A percentile compares a stretch with the other conserved stretches of the same genome.
Evolutionary conservation across 352 stramenopile genomes (phyloP).

Genomic region (Thalassiosira sp.): DNA sequence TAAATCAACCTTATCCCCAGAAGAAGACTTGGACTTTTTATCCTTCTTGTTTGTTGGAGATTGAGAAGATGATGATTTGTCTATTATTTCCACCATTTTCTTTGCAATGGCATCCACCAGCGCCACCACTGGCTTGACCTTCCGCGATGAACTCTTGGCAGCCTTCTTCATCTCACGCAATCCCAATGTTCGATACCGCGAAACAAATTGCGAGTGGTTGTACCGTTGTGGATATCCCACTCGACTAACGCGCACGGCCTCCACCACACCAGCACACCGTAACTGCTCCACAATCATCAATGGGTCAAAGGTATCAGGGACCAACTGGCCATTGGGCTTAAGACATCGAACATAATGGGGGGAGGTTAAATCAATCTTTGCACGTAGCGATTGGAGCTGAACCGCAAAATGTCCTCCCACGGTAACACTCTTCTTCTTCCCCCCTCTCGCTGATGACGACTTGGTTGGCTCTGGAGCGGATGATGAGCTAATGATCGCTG

Average conservation of each 20-base stretch:
- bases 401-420: conserved; percentile 86
- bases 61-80: conserved; percentile 4
- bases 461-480: conserved; percentile 28
- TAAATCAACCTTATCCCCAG: conserved; percentile 22
- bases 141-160: conserved; percentile 25
- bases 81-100: conserved; percentile 27
- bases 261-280: conserved; percentile 91
- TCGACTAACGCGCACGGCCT: conserved; percentile 94
- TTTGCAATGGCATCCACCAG: conserved; percentile 42
- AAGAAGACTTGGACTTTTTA: conserved; percentile 10
- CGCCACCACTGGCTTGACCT: conserved; percentile 36
- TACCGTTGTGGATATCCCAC: conserved; percentile 95
- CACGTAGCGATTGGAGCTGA: conserved; percentile 89
- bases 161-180: conserved; percentile 41
- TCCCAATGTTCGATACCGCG: conserved; percentile 81
- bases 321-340: conserved; percentile 94
- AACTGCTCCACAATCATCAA: conserved; percentile 93
- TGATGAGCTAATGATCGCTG: conserved; percentile 47
- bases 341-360: conserved; percentile 97
- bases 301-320: conserved; percentile 85
- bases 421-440: conserved; percentile 75
- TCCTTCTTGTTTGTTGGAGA: background rate
- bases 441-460: conserved; percentile 41
- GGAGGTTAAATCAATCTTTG: conserved; percentile 90
- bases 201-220: conserved; percentile 84